phyloP scores from a whole-genome alignment of 208 protist species.

The Spongospora subterranea region DNA sequence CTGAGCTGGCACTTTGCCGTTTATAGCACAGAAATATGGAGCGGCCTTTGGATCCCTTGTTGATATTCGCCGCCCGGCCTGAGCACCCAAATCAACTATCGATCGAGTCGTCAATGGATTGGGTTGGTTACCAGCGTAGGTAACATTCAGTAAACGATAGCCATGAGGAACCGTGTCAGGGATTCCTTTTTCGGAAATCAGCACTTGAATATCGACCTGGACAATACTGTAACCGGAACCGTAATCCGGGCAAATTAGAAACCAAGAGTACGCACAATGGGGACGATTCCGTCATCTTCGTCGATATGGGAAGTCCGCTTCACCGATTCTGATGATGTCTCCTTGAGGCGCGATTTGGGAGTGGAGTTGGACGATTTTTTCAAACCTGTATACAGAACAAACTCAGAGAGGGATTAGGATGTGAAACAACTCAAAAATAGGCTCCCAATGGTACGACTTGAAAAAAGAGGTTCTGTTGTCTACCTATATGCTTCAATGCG shows the following conservation, averaged over 20 bases:
- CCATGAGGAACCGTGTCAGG: background rate
- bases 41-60: conserved; percentile 31
- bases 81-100: no score
- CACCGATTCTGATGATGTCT: no score
- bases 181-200: conserved; percentile 32
- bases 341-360: no score
- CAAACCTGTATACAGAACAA: no score
- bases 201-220: conserved; percentile 51
- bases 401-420: no score
- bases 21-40: conserved; percentile 38
- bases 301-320: background rate
- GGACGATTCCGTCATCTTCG: conserved; percentile 27
- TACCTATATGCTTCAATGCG: no score
- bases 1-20: background rate
- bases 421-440: no score
- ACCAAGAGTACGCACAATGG: background rate
- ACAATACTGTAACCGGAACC: background rate
- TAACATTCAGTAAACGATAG: background rate
- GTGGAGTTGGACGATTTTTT: no score
- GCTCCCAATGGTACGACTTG: no score
- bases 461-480: no score
- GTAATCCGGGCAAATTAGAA: background rate
- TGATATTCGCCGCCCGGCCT: conserved; percentile 37
- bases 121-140: background rate
- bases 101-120: background rate